A percentile compares a stretch with the other conserved stretches of the same genome.
These are phyloP conservation scores for Botrytis paeoniae DNA, from an alignment of 2,329 filamentous ascomycete genomes.

Conservation along the genomic window DNA sequence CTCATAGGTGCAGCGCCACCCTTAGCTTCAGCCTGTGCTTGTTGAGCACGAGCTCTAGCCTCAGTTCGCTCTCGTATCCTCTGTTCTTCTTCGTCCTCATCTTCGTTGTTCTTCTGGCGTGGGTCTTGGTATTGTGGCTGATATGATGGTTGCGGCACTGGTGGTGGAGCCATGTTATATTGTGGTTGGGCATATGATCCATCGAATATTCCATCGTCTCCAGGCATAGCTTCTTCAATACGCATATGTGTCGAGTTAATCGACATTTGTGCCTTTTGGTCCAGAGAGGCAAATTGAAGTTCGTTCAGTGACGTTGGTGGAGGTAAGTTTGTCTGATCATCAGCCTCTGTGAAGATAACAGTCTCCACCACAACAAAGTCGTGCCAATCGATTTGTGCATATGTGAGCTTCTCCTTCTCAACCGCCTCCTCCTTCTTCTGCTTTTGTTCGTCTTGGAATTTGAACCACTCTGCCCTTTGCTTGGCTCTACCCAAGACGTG, in stretches of 20 bases:
- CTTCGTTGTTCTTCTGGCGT: slow-evolving; percentile 37
- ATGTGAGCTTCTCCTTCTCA: slow-evolving; percentile 71
- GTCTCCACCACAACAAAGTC: slow-evolving; percentile 96
- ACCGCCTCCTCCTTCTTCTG: slow-evolving; percentile 84
- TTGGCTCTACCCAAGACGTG: slow-evolving; percentile 76
- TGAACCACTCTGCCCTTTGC: slow-evolving; percentile 82
- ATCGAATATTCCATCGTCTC: slow-evolving; percentile 62
- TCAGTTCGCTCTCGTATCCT: slow-evolving; percentile 62
- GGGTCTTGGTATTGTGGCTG: slow-evolving; percentile 37
- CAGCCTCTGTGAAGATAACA: slow-evolving; percentile 83
- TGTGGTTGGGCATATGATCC: slow-evolving; percentile 46
- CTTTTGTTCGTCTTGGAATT: slow-evolving; percentile 80
- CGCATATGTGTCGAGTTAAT: slow-evolving; percentile 72
- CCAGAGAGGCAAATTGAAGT: slow-evolving; percentile 87
- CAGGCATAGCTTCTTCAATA: slow-evolving; percentile 93
- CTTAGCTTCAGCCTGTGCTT: slow-evolving; percentile 75
- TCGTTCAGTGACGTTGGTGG: slow-evolving; percentile 87
- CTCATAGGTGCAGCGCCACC: slow-evolving; percentile 71
- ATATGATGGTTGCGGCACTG: slow-evolving; percentile 35
- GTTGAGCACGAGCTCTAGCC: slow-evolving; percentile 62
- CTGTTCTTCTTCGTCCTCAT: slow-evolving; percentile 61
- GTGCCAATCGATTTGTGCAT: slow-evolving; percentile 94
- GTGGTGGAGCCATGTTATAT: slow-evolving; percentile 44
- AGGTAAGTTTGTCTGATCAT: slow-evolving; percentile 82
- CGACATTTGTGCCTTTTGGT: slow-evolving; percentile 90